Conservation (phyloP, 140 eudicot genomes). For the Stevia rebaudiana region DNA sequence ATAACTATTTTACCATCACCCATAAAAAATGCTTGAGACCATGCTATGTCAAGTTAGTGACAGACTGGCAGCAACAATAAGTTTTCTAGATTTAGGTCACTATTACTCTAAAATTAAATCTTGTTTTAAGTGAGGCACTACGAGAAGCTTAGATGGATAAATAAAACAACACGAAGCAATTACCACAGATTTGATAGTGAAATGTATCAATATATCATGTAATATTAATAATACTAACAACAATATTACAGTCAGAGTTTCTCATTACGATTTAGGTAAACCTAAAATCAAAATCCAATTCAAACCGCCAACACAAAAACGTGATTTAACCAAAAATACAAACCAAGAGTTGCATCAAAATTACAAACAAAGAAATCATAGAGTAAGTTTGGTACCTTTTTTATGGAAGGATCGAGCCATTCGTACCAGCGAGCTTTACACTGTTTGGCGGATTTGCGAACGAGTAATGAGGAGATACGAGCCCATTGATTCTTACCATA, state of each 20-base stretch:
- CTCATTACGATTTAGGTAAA: neutral
- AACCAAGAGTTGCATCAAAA: neutral
- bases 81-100: neutral
- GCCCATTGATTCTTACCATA: slow-evolving; percentile 99
- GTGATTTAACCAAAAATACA: neutral
- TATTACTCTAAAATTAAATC: neutral
- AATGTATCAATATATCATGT: neutral
- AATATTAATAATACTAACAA: neutral
- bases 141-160: too few species aligned
- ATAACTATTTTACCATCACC: neutral
- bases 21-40: neutral
- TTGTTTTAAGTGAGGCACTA: too few species aligned
- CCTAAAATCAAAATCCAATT: neutral
- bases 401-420: slow-evolving; percentile 98
- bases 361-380: neutral
- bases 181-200: neutral
- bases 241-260: neutral
- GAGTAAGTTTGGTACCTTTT: slow-evolving; percentile 47
- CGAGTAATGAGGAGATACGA: slow-evolving; percentile 80
- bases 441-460: slow-evolving; percentile 94
- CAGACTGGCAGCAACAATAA: neutral
- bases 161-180: too few species aligned
- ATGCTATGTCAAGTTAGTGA: neutral
- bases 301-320: neutral
- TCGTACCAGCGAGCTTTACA: slow-evolving; percentile 99